Percentiles rank a stretch among this genome's conserved stretches.
These are phyloP conservation scores for Carallia brachiata DNA, from an alignment of 345 rosid genomes.

Conservation along the genomic window DNA sequence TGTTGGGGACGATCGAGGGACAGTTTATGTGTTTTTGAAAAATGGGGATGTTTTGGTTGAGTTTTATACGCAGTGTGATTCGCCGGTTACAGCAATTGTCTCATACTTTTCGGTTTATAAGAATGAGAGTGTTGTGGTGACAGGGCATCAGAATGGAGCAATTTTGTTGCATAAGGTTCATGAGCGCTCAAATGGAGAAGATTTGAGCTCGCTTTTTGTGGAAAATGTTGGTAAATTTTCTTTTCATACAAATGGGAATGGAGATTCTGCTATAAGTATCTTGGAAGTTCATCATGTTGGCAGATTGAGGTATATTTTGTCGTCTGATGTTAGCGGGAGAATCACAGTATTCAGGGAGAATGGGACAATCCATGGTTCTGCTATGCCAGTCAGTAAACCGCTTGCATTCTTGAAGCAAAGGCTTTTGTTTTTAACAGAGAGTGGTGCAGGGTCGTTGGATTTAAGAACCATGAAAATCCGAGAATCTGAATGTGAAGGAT, in stretches of 20 bases:
- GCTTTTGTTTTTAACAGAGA: conserved; percentile 82
- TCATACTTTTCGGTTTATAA: conserved; percentile 66
- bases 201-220: conserved; percentile 51
- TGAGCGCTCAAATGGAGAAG: conserved; percentile 62
- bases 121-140: conserved; percentile 75
- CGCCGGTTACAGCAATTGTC: conserved; percentile 70
- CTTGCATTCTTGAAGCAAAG: conserved; percentile 88
- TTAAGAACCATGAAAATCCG: conserved; percentile 82
- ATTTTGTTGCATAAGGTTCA: conserved; percentile 63
- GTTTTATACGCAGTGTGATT: conserved; percentile 46
- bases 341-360: conserved; percentile 65
- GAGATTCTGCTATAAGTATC: conserved; percentile 46
- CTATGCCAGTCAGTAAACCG: conserved; percentile 55
- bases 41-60: conserved; percentile 79
- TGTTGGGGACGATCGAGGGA: conserved; percentile 82
- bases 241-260: conserved; percentile 31
- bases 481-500: conserved; percentile 84
- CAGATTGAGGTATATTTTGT: conserved; percentile 64
- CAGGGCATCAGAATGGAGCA: conserved; percentile 73
- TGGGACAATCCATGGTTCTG: conserved; percentile 73
- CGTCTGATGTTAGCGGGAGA: conserved; percentile 59
- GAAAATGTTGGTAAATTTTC: conserved; percentile 54
- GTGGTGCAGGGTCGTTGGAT: conserved; percentile 91
- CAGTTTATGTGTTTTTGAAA: conserved; percentile 62
- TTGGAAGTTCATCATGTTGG: conserved; percentile 93